A percentile compares a stretch with the other conserved stretches of the same genome.
These are phyloP conservation scores for Parietaria judaica DNA, from an alignment of 306 rosid genomes.

Conservation along the genomic window DNA sequence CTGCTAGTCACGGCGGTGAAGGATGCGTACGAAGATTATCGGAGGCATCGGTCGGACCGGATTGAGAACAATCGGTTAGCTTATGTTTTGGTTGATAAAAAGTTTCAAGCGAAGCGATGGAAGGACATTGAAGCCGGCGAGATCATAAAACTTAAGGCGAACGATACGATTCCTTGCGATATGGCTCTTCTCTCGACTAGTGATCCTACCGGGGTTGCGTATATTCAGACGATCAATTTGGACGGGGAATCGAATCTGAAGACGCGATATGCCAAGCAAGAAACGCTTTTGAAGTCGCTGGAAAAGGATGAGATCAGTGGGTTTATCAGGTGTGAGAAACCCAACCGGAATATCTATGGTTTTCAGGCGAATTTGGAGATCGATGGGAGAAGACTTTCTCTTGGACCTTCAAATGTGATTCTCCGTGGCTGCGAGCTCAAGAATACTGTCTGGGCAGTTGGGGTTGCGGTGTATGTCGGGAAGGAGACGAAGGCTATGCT, in stretches of 20 bases:
- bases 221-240: conserved; percentile 80
- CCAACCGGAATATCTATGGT: conserved; percentile 90
- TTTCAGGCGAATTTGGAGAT: conserved; percentile 75
- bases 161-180: conserved; percentile 82
- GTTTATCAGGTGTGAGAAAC: conserved; percentile 80
- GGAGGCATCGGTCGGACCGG: conserved; percentile 75
- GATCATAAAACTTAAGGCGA: conserved; percentile 50
- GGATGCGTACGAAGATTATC: conserved; percentile 82
- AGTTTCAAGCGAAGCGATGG: conserved; percentile 55
- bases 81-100: conserved; percentile 48
- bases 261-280: conserved; percentile 87
- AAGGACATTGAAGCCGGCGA: conserved; percentile 76
- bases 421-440: conserved; percentile 88
- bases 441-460: conserved; percentile 78
- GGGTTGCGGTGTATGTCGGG: conserved; percentile 84
- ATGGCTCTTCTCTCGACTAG: conserved; percentile 84
- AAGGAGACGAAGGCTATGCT: conserved; percentile 93
- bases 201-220: conserved; percentile 92
- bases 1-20: conserved; percentile 83
- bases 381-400: conserved; percentile 68
- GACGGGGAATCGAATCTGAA: conserved; percentile 98
- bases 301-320: conserved; percentile 52
- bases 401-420: conserved; percentile 84
- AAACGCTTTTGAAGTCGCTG: conserved; percentile 56
- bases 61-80: conserved; percentile 81